Evolutionary conservation across 164 flowering plant genomes (phyloP), one percentile per base, ranked within the genome.

Genomic region (Magnolia sinica): DNA sequence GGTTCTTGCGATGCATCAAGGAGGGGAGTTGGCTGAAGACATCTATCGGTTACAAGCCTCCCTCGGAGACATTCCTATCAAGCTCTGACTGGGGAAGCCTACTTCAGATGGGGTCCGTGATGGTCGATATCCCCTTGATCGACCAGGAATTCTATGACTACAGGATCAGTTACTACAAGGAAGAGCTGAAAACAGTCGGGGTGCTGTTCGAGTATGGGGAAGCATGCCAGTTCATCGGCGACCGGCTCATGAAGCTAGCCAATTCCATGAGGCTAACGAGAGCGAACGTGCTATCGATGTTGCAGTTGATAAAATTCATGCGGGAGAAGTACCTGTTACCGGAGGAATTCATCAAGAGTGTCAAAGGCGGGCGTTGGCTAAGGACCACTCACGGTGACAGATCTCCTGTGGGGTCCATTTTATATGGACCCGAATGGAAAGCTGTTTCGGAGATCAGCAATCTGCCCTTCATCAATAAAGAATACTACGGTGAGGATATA

Each of bases 41-140:
- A 19, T 78, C 83, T 68, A 20, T 84, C 18, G 76, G 84, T 23
- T 87, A 80, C 81, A 85, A 79, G 73, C 85, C 93, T 7, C 94
- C 97, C 0, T 84, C 85, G 10, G 70, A 89, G 70, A 87, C 93
- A 1, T 91, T 92, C 79, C 70, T 83, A 1, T 76, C 81, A 45
- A 66, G 76, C 49, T 76, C 86, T 16, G 79, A 85, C 9, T 83
- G 79, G 84, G 90, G 85, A 61, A 77, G 69, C 51, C 76, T 91
- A 76, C 76, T 91, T 77, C 90, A 88, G 81, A 80, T 71, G 68
- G 89, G 88, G 29, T 86, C 89, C 7, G 86, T 81, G 29, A 77
- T 89, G 69, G 91, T 90, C 63, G 97, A 92, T 75, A 87, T 92
- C 75, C 92, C 97, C 2, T 49, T 90, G 72, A 61, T 92, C 19